phyloP scores from a whole-genome alignment of 2,329 filamentous ascomycete species.

The Cordyceps cateniannulata region DNA sequence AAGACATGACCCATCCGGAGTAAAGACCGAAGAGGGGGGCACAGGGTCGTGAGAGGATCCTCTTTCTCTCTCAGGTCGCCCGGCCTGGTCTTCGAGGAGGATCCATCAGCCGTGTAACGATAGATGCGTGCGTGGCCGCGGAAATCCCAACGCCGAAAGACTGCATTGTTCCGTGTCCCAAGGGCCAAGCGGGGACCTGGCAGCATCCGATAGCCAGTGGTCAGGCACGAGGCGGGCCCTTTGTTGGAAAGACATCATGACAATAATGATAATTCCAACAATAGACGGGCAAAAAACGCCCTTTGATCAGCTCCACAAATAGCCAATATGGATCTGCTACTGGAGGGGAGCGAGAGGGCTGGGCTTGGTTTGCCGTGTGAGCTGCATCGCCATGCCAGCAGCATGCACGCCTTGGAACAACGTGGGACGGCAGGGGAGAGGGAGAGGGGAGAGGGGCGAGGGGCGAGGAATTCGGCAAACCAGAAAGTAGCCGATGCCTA shows the following conservation, averaged over 20 bases:
- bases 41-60: neutral
- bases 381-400: neutral
- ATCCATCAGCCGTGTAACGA: neutral
- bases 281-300: neutral
- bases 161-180: neutral
- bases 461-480: neutral
- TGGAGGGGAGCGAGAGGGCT: neutral
- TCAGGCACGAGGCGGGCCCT: neutral
- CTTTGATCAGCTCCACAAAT: constrained; percentile 1
- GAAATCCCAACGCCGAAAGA: neutral
- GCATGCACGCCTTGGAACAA: neutral
- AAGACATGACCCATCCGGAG: neutral
- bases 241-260: neutral
- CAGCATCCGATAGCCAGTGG: neutral
- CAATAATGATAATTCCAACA: neutral
- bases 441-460: neutral
- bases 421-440: neutral
- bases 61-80: neutral
- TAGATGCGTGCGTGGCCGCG: neutral
- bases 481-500: neutral
- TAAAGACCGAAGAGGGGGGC: neutral
- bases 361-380: neutral
- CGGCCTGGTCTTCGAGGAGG: neutral
- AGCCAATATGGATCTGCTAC: neutral
- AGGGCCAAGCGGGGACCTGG: neutral